A percentile compares a stretch with the other conserved stretches of the same genome.
These are phyloP conservation scores for Euryodendron excelsum DNA, from an alignment of 148 eudicot genomes.

Conservation along the genomic window DNA sequence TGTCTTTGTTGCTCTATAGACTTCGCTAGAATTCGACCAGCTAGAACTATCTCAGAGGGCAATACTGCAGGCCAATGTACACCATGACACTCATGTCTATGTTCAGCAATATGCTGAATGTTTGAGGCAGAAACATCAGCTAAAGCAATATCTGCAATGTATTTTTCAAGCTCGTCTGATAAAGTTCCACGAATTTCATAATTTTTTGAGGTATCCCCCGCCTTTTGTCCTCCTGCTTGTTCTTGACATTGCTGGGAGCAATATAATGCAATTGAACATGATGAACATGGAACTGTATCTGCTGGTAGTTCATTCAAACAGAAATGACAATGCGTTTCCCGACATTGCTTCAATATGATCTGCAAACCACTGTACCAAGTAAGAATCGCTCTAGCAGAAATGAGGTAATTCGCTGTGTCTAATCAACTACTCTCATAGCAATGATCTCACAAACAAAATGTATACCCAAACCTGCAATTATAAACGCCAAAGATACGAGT, in stretches of 20 bases:
- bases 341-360: slow-evolving; percentile 75
- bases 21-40: slow-evolving; percentile 74
- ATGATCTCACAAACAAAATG: not conserved
- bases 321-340: slow-evolving; percentile 91
- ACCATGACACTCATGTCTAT: slow-evolving; percentile 82
- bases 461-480: not conserved
- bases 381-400: slow-evolving; percentile 18
- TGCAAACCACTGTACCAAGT: slow-evolving; percentile 30
- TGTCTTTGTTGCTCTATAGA: slow-evolving; percentile 41
- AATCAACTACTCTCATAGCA: slow-evolving; percentile 5
- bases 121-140: slow-evolving; percentile 25
- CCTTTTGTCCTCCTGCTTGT: slow-evolving; percentile 58
- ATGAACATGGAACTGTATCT: slow-evolving; percentile 73
- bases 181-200: slow-evolving; percentile 27
- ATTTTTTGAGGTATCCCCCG: slow-evolving; percentile 18
- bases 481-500: not conserved
- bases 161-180: slow-evolving; percentile 50
- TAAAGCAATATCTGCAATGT: slow-evolving; percentile 46
- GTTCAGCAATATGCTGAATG: slow-evolving; percentile 52
- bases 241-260: slow-evolving; percentile 69
- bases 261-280: slow-evolving; percentile 75
- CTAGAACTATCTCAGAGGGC: slow-evolving; percentile 82
- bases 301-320: slow-evolving; percentile 80
- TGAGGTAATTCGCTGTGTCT: not conserved
- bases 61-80: slow-evolving; percentile 88